Percentiles rank a stretch among this genome's conserved stretches.
phyloP scores from a whole-genome alignment of 164 flowering plant genomes.

The Malania oleifera region DNA sequence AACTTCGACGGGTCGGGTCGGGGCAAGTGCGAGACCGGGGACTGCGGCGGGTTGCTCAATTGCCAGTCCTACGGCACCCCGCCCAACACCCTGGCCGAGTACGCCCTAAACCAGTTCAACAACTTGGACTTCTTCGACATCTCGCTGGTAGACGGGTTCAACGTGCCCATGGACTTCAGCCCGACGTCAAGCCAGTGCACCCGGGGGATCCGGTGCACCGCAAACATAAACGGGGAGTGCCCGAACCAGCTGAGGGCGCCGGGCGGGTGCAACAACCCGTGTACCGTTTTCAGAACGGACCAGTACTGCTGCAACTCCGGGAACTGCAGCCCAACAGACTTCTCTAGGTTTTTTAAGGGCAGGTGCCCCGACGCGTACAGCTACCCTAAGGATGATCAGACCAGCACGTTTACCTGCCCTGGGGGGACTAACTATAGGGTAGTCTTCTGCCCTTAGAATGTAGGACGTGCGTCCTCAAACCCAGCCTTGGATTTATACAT shows the following conservation, averaged over 20 bases:
- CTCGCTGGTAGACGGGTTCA: slow-evolving; percentile 30
- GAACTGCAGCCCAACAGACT: slow-evolving; percentile 25
- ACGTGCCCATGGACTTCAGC: slow-evolving; percentile 27
- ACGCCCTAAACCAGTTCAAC: slow-evolving; percentile 17
- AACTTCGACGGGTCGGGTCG: slow-evolving; percentile 5
- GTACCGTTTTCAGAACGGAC: slow-evolving; percentile 22
- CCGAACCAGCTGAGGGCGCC: slow-evolving; percentile 19
- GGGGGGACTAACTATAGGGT: slow-evolving; percentile 19
- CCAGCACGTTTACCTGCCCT: slow-evolving; percentile 27
- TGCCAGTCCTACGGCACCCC: slow-evolving; percentile 13
- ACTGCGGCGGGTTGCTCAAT: slow-evolving; percentile 15
- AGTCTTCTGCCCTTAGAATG: slow-evolving; percentile 18
- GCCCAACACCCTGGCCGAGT: slow-evolving; percentile 24
- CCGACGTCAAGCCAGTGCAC: slow-evolving; percentile 14
- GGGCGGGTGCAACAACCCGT: slow-evolving; percentile 32
- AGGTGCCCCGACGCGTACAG: slow-evolving; percentile 21
- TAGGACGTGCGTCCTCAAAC: not conserved
- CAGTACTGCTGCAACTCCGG: slow-evolving; percentile 28
- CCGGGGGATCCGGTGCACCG: slow-evolving; percentile 13
- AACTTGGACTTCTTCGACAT: slow-evolving; percentile 26
- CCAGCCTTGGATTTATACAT: too few relatives aligned
- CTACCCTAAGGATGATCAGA: slow-evolving; percentile 24
- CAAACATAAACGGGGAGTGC: slow-evolving; percentile 24
- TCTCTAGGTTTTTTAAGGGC: slow-evolving; percentile 29
- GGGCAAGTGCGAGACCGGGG: slow-evolving; percentile 17